phyloP scores from a whole-genome alignment of 192 early-diverging fungal genomes.

The Coemansia sp. region DNA sequence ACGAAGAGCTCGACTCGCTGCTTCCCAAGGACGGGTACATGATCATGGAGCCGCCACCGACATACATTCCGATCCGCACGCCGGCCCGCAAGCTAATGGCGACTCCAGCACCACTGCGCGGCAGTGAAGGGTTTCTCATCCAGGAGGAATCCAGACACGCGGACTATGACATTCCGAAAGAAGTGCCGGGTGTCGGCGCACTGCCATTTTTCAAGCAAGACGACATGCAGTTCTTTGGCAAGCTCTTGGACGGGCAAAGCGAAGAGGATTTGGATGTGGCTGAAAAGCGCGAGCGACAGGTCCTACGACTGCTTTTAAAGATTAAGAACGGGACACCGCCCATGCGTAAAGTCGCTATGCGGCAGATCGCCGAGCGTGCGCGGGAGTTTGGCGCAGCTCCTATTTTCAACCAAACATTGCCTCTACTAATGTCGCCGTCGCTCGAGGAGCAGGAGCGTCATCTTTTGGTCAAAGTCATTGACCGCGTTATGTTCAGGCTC shows the following conservation, averaged over 20 bases:
- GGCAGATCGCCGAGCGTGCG: conserved; percentile 96
- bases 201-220: conserved; percentile 95
- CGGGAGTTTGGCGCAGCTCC: conserved; percentile 92
- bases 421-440: conserved; percentile 94
- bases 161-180: conserved; percentile 72
- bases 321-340: conserved; percentile 99
- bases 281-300: conserved; percentile 93
- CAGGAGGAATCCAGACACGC: conserved; percentile 73
- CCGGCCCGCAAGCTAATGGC: conserved; percentile 94
- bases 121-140: conserved; percentile 74
- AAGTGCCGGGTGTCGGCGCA: conserved; percentile 86
- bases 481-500: conserved; percentile 93
- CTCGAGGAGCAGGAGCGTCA: conserved; percentile 99
- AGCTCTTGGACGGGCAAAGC: conserved; percentile 81
- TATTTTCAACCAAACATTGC: conserved; percentile 95
- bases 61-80: conserved; percentile 93
- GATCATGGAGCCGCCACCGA: conserved; percentile 85
- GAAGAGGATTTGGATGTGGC: conserved; percentile 82
- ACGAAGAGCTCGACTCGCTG: conserved; percentile 95
- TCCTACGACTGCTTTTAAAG: conserved; percentile 92
- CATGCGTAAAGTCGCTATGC: conserved; percentile 88
- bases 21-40: conserved; percentile 90
- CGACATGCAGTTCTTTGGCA: conserved; percentile 97
- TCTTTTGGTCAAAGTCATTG: conserved; percentile 97
- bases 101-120: conserved; percentile 87